Evolutionary conservation across 768 basidiomycete genomes (phyloP).

Genomic region (Suillus weaverae): DNA sequence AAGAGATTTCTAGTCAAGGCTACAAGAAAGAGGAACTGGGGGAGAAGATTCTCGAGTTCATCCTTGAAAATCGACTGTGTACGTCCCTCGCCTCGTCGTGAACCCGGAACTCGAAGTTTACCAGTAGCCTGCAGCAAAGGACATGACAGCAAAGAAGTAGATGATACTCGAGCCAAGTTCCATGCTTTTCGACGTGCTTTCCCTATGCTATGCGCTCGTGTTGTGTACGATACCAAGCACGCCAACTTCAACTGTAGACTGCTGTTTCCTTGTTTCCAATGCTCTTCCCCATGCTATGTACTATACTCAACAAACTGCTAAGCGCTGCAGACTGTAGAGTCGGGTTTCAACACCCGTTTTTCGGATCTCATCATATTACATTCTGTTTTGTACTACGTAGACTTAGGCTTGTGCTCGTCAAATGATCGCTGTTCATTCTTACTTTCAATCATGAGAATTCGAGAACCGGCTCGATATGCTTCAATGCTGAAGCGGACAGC

Average conservation of each 20-base stretch:
- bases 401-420: neutral
- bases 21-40: neutral
- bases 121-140: neutral
- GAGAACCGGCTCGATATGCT: neutral
- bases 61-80: neutral
- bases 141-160: neutral
- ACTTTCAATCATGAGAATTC: neutral
- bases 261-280: neutral
- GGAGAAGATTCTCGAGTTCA: neutral
- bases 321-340: neutral
- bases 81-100: neutral
- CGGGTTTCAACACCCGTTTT: neutral
- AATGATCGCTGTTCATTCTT: neutral
- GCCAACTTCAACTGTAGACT: neutral
- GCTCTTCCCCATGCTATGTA: neutral
- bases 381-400: neutral
- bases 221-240: neutral
- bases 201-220: neutral
- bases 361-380: neutral
- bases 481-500: neutral
- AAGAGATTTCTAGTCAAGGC: neutral
- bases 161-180: neutral
- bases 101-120: neutral
- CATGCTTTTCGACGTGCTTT: neutral
- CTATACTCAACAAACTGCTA: neutral